Evolutionary conservation across 1,139 yeast genomes (phyloP).

Genomic region (Hyphopichia fennica): DNA sequence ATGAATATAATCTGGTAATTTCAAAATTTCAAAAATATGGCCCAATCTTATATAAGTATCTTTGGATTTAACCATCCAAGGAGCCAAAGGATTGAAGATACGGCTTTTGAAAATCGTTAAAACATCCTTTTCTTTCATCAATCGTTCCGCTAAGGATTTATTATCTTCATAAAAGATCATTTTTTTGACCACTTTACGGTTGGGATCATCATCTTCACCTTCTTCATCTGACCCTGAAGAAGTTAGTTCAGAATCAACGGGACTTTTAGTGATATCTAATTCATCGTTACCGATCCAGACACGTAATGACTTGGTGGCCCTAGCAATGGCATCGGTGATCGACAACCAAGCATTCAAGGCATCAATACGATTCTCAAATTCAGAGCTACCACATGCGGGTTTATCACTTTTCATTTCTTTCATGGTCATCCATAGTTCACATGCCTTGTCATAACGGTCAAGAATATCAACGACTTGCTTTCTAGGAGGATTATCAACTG

Average conservation of each 20-base stretch:
- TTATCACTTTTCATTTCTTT: conserved; percentile 80
- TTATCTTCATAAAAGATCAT: conserved; percentile 58
- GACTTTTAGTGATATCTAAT: conserved; percentile 54
- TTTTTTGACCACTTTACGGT: conserved; percentile 27
- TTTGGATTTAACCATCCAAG: conserved; percentile 79
- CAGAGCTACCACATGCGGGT: conserved; percentile 66
- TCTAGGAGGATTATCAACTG: conserved; percentile 29
- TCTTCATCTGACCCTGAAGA: conserved; percentile 23
- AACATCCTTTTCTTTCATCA: conserved; percentile 84
- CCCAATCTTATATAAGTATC: conserved; percentile 66
- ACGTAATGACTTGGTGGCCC: conserved; percentile 56
- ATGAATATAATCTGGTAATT: conserved; percentile 74
- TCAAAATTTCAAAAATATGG: conserved; percentile 62
- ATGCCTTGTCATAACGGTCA: conserved; percentile 64
- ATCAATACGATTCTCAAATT: conserved; percentile 66
- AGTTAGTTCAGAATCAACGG: conserved; percentile 28
- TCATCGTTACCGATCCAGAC: conserved; percentile 83
- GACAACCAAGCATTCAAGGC: conserved; percentile 86
- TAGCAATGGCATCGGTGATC: conserved; percentile 65
- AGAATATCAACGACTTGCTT: conserved; percentile 58
- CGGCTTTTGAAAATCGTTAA: conserved; percentile 63
- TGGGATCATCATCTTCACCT: conserved; percentile 4
- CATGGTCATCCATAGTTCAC: conserved; percentile 76
- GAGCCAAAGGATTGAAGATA: conserved; percentile 60
- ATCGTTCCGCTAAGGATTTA: conserved; percentile 76